phyloP scores from a whole-genome alignment of 768 basidiomycete species.

The Pisolithus microcarpus region DNA sequence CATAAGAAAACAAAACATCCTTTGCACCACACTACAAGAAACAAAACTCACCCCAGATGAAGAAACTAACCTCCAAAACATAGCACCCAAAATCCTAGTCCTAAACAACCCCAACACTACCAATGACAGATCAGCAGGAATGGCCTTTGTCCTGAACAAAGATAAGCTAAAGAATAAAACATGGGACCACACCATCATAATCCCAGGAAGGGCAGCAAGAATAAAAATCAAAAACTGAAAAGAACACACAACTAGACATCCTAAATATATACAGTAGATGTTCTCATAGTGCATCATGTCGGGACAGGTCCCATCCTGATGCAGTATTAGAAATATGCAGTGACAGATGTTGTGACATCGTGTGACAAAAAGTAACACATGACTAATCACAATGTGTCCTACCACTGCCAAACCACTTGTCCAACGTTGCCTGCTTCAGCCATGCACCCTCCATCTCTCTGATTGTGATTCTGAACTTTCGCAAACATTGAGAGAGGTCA shows the following conservation, averaged over 20 bases:
- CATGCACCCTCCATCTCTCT: too few species aligned
- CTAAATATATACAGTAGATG: slow-evolving; percentile 31
- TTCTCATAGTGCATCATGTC: too few species aligned
- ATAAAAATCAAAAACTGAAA: slow-evolving; percentile 11
- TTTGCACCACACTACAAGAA: not conserved
- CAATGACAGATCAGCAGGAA: not conserved
- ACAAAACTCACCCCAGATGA: not conserved
- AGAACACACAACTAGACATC: slow-evolving; percentile 12
- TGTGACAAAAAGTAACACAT: too few species aligned
- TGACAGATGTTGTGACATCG: too few species aligned
- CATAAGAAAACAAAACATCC: not conserved
- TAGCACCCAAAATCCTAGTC: not conserved
- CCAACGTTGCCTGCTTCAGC: too few species aligned
- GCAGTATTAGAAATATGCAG: too few species aligned
- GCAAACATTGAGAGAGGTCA: too few species aligned
- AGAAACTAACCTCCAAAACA: not conserved
- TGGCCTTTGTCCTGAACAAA: not conserved
- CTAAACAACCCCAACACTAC: not conserved
- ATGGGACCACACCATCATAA: slow-evolving; percentile 3
- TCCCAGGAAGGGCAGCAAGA: slow-evolving; percentile 23
- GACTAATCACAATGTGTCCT: too few species aligned
- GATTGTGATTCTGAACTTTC: too few species aligned
- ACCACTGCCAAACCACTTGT: too few species aligned
- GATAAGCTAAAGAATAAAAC: not conserved
- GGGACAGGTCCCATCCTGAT: too few species aligned